Conservation (phyloP, 805 yeast genomes). For the Wickerhamiella allomyrinae region DNA sequence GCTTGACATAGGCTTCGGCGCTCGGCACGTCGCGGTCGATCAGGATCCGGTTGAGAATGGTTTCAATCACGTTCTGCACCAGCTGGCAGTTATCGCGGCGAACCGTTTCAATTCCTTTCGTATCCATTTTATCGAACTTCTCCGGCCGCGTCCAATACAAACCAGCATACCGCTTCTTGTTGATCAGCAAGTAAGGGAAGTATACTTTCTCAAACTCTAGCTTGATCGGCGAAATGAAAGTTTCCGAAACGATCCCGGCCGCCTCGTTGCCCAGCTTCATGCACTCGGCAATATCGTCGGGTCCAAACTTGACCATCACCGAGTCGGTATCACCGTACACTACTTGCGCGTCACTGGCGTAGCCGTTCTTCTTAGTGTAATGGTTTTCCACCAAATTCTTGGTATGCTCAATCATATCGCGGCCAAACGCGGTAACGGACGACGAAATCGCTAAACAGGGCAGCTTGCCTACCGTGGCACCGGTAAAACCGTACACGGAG, state of each 20-base stretch:
- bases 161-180: constrained; percentile 95
- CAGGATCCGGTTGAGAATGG: constrained; percentile 68
- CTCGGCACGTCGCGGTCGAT: constrained; percentile 77
- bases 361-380: constrained; percentile 72
- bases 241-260: constrained; percentile 67
- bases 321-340: constrained; percentile 99
- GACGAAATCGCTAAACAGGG: constrained; percentile 96
- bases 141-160: constrained; percentile 87
- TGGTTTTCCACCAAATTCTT: constrained; percentile 70
- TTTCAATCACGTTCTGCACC: constrained; percentile 88
- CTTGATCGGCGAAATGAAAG: constrained; percentile 76
- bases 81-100: constrained; percentile 93
- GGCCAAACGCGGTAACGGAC: constrained; percentile 88
- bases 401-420: constrained; percentile 91
- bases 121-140: constrained; percentile 93
- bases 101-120: constrained; percentile 96
- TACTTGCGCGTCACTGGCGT: constrained; percentile 71
- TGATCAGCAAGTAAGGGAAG: constrained; percentile 83
- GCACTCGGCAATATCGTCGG: constrained; percentile 59
- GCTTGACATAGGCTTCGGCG: constrained; percentile 75
- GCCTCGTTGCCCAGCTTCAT: constrained; percentile 93
- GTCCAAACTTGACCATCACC: constrained; percentile 96
- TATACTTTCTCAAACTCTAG: constrained; percentile 94
- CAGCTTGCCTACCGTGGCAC: constrained; percentile 93
- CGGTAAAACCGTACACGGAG: constrained; percentile 97